Base-by-base conservation (phyloP, 768 basidiomycete genomes). In the Sporobolomyces phaffii region DNA sequence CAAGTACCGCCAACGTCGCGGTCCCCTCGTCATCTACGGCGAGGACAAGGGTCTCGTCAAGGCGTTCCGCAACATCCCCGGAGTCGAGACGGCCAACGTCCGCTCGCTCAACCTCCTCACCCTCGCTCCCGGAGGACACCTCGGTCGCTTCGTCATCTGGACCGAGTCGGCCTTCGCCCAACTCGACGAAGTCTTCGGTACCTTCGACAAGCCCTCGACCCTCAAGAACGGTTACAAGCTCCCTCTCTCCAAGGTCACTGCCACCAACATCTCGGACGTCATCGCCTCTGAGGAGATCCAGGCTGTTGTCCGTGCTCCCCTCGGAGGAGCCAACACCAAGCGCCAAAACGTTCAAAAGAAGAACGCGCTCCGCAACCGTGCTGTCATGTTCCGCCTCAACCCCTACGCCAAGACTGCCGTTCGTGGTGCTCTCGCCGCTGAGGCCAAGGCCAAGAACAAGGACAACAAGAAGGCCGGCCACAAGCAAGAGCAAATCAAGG, bases 281-380 rank as follows among this genome's bases (percentile, higher is more conserved):
- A 99, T 98, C 84, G 94, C 97, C 85, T 91, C 89, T 78, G 86
- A 88, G 69, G 96, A 97, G 82, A 96, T 99, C 78, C 96, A 99
- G 80, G 88, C 93, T 49, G 88, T 96, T 76, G 85, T 96, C 75
- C 91, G 94, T 76, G 89, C 89, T 60, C 91, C 90, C 28, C 38
- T 41, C 64, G 88, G 88, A 74, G 81, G 85, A 70, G 88, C 90
- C 80, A 77, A 81, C 68, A 87, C 88, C 80, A 96, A 93, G 81
- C 87, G 93, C 77, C 91, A 92, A 67, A 92, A 89, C 90, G 90
- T 91, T 70, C 93, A 97, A 82, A 92, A 92, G 89, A 97, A 98
- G 88, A 97, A 96, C 61, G 56, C 69, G 15, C 73, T 76, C 54
- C 60, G 56, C 60, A 79, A 79, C 77, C 78, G 77, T 72, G 77